These are phyloP conservation scores for Ilyonectria robusta DNA, from an alignment of 2,329 filamentous ascomycete genomes.

Conservation along the genomic window DNA sequence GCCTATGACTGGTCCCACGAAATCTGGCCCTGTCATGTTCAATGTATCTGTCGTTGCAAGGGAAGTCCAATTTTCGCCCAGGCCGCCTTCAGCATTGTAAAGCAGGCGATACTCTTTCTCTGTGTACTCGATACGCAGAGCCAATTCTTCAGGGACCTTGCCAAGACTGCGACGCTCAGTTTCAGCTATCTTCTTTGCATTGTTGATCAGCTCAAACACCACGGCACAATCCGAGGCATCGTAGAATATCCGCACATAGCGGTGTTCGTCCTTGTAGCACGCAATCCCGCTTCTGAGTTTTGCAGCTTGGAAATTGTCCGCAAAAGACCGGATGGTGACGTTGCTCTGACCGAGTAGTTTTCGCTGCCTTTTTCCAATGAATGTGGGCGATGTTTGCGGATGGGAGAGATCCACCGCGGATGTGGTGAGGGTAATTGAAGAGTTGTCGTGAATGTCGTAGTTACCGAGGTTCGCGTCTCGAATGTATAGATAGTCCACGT, in stretches of 20 bases:
- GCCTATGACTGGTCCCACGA: conserved; percentile 14
- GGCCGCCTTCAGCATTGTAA: neutral
- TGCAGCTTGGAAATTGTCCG: neutral
- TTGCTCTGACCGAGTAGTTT: conserved; percentile 7
- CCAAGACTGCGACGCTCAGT: neutral
- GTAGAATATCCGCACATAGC: conserved; percentile 12
- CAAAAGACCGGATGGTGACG: neutral
- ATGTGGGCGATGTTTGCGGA: conserved; percentile 10
- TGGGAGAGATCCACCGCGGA: conserved; percentile 5
- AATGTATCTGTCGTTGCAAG: conserved; percentile 1
- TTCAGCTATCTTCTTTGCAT: neutral
- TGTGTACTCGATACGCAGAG: conserved; percentile 5
- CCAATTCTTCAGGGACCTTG: neutral
- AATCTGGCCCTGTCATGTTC: conserved; percentile 8
- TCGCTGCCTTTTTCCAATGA: conserved; percentile 4
- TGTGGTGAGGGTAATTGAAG: neutral
- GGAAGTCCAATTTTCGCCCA: neutral
- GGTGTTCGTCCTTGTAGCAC: conserved; percentile 18
- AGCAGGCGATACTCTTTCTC: conserved; percentile 4
- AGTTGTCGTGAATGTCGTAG: neutral
- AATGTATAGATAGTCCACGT: conserved; percentile 9
- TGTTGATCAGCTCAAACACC: conserved; percentile 9
- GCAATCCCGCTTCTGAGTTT: neutral
- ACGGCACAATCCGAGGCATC: neutral
- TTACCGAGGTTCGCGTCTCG: conserved; percentile 3